A percentile compares a stretch with the other conserved stretches of the same genome.
phyloP scores from a whole-genome alignment of 169 alveolate species.

The Plasmodium coatneyi region DNA sequence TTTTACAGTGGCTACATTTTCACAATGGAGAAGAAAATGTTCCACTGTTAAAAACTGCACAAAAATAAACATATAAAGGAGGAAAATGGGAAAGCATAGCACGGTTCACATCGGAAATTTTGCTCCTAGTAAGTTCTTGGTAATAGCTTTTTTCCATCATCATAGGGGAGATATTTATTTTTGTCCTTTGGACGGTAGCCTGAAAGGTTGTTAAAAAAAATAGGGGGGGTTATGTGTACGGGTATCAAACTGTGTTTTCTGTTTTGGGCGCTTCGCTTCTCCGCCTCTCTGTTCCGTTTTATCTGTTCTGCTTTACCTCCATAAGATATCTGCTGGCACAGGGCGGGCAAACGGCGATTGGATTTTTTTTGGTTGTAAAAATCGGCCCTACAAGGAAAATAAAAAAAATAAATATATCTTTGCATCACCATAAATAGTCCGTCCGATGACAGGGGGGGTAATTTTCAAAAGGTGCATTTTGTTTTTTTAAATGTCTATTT shows the following conservation, averaged over 20 bases:
- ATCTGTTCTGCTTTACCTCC: slow-evolving; percentile 49
- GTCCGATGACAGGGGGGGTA: not conserved
- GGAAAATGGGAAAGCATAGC: not conserved
- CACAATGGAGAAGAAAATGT: slow-evolving; percentile 10
- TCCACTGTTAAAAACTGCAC: not conserved
- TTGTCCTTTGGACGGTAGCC: slow-evolving; percentile 73
- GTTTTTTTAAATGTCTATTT: not conserved
- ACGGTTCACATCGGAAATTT: not conserved
- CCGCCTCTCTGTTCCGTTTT: not conserved
- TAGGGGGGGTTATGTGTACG: not conserved
- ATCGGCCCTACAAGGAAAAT: slow-evolving; percentile 59
- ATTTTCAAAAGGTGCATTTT: not conserved
- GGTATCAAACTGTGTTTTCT: not conserved
- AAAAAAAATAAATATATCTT: not conserved
- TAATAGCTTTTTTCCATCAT: slow-evolving; percentile 65
- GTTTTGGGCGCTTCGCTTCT: not conserved
- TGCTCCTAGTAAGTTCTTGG: slow-evolving; percentile 63
- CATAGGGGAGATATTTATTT: slow-evolving; percentile 69
- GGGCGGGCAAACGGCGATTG: slow-evolving; percentile 72
- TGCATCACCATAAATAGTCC: not conserved
- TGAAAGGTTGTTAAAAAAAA: slow-evolving; percentile 15
- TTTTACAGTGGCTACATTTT: not conserved
- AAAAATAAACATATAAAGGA: not conserved
- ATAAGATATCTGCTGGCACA: slow-evolving; percentile 72
- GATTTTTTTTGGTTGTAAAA: slow-evolving; percentile 71